phyloP scores from a whole-genome alignment of 2,329 filamentous ascomycete genomes.

The Ophiosphaerella narmari region DNA sequence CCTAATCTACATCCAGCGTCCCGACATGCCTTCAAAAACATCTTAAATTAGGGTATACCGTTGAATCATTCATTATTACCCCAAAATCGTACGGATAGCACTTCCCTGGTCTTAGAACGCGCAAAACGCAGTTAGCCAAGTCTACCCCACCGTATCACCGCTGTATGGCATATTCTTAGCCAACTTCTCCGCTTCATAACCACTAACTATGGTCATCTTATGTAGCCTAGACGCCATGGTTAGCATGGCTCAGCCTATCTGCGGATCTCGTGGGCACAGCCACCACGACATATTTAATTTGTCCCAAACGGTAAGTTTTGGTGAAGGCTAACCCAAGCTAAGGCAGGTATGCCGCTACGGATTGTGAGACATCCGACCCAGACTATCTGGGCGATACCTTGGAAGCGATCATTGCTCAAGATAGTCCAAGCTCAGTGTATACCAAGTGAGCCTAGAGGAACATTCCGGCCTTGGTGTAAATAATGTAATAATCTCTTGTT shows the following conservation, averaged over 20 bases:
- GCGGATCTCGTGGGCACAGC: slow-evolving; percentile 13
- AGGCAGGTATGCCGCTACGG: slow-evolving; percentile 18
- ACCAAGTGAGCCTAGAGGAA: slow-evolving; percentile 6
- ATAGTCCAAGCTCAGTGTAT: slow-evolving; percentile 6
- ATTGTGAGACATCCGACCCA: slow-evolving; percentile 24
- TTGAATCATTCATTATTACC: neutral
- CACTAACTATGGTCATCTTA: neutral
- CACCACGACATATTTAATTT: slow-evolving; percentile 5
- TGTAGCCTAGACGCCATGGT: neutral
- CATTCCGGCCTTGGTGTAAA: neutral
- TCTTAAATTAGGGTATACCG: neutral
- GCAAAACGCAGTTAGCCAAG: neutral
- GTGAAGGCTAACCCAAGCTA: slow-evolving; percentile 6
- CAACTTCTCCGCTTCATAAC: neutral
- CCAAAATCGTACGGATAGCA: neutral
- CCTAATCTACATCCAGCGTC: too few relatives aligned
- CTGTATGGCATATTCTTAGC: neutral
- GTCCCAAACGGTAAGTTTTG: slow-evolving; percentile 11
- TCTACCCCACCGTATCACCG: neutral
- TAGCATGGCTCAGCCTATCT: neutral
- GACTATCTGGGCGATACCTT: slow-evolving; percentile 37
- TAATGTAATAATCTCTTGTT: neutral
- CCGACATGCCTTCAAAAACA: too few relatives aligned
- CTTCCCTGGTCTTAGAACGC: too few relatives aligned
- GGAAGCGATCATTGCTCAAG: slow-evolving; percentile 20